Percentiles rank a stretch among this genome's conserved stretches.
Evolutionary conservation across 176 grass and related monocot species (phyloP).

Genomic region (Zizania latifolia): DNA sequence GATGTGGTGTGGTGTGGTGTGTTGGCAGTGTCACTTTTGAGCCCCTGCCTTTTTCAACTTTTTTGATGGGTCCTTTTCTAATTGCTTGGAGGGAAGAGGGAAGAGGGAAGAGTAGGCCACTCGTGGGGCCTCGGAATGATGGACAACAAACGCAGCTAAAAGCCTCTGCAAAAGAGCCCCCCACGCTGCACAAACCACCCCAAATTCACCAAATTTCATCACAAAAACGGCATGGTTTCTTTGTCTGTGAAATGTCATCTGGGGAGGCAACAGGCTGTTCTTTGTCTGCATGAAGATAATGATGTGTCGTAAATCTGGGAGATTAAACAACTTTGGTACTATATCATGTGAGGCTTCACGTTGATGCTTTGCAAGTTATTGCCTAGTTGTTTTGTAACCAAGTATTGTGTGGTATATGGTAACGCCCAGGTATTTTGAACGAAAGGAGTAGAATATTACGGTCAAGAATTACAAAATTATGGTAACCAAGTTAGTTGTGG

Average conservation of each 20-base stretch:
- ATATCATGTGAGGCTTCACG: too few relatives aligned
- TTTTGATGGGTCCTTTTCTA: slow-evolving; percentile 21
- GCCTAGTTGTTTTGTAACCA: too few relatives aligned
- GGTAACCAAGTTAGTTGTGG: too few relatives aligned
- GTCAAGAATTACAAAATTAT: too few relatives aligned
- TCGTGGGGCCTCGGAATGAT: slow-evolving; percentile 39
- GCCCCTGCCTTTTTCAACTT: neutral
- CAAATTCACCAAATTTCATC: neutral
- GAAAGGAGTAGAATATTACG: too few relatives aligned
- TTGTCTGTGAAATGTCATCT: neutral
- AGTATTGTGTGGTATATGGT: too few relatives aligned
- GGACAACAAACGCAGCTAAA: slow-evolving; percentile 18
- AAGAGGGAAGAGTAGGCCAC: too few relatives aligned
- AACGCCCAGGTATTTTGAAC: too few relatives aligned
- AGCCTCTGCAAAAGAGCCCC: neutral
- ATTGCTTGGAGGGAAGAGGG: too few relatives aligned
- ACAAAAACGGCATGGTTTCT: neutral
- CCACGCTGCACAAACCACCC: neutral
- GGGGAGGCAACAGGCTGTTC: neutral
- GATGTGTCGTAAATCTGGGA: neutral
- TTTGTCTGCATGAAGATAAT: neutral
- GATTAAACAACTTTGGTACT: too few relatives aligned
- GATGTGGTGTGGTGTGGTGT: too few relatives aligned
- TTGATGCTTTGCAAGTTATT: too few relatives aligned
- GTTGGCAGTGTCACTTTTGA: neutral